Evolutionary conservation across 139 green algal genomes (phyloP).

Genomic region (Bryopsis sp.): DNA sequence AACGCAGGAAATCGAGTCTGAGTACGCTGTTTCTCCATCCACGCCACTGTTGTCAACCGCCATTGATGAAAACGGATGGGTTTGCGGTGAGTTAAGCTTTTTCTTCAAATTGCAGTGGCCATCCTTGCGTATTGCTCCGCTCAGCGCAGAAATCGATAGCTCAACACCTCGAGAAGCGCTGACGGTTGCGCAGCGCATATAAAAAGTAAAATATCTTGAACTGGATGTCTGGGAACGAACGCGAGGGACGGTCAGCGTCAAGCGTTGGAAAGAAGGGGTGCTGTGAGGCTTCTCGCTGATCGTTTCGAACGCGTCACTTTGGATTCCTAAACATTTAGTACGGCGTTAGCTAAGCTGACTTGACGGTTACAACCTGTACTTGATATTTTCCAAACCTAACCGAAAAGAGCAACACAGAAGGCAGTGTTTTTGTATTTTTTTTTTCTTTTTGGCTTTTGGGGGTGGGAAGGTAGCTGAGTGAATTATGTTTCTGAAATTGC

Average conservation of each 20-base stretch:
- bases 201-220: too few relatives aligned
- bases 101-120: too few relatives aligned
- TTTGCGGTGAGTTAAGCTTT: constrained; percentile 55
- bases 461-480: constrained; percentile 3
- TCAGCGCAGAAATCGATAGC: not conserved
- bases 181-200: not conserved
- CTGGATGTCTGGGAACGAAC: too few relatives aligned
- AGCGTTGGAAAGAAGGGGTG: not conserved
- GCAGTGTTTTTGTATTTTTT: not conserved
- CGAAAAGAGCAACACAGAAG: not conserved
- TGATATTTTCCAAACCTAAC: not conserved
- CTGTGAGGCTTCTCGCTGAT: too few relatives aligned
- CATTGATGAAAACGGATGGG: constrained; percentile 65
- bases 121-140: not conserved
- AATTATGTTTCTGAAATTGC: constrained; percentile 22
- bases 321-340: too few relatives aligned
- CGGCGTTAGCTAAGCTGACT: too few relatives aligned
- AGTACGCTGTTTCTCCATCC: constrained; percentile 46
- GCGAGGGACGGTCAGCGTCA: not conserved
- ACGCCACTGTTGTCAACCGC: constrained; percentile 59
- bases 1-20: constrained; percentile 27
- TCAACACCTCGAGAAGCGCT: not conserved
- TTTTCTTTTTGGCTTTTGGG: not conserved
- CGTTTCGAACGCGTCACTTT: too few relatives aligned
- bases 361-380: too few relatives aligned